Percentiles rank a stretch among this genome's conserved stretches.
These are phyloP conservation scores for Puya raimondii DNA, from an alignment of 176 grass and related monocot genomes.

Conservation along the genomic window DNA sequence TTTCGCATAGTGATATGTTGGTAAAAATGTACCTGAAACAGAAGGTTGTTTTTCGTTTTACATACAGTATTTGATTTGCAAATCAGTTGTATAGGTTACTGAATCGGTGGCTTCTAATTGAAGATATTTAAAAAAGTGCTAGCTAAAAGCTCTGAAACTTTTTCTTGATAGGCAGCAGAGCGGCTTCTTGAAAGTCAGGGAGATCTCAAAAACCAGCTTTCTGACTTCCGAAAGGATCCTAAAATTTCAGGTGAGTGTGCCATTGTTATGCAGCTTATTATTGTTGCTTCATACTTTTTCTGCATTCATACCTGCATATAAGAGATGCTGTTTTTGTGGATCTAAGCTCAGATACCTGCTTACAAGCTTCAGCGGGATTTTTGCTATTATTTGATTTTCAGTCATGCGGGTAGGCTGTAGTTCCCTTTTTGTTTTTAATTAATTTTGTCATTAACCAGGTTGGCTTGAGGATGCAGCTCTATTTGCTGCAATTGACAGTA, in stretches of 20 bases:
- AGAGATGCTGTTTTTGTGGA: not conserved
- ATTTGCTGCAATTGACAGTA: constrained; percentile 90
- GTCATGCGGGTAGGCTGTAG: constrained; percentile 1
- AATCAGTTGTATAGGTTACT: no score
- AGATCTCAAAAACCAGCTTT: constrained; percentile 60
- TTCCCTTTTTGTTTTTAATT: not conserved
- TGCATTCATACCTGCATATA: not conserved
- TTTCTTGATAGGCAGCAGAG: constrained; percentile 64
- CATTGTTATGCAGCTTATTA: not conserved
- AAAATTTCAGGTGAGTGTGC: constrained; percentile 64
- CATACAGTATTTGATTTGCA: no score
- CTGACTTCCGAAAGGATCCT: constrained; percentile 75
- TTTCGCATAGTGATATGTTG: no score
- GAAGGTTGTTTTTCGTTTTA: no score
- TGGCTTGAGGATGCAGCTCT: constrained; percentile 99
- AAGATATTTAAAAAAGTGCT: not conserved
- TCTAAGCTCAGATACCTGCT: no score
- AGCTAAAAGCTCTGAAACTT: constrained; percentile 8
- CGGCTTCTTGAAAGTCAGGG: constrained; percentile 63
- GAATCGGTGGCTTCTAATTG: not conserved
- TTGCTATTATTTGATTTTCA: no score
- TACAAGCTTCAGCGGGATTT: no score
- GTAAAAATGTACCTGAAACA: no score
- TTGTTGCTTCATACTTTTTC: not conserved
- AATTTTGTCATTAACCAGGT: constrained; percentile 27